These are phyloP conservation scores for Pontederia crassipes DNA, from an alignment of 176 grass and related monocot genomes.

Conservation along the genomic window DNA sequence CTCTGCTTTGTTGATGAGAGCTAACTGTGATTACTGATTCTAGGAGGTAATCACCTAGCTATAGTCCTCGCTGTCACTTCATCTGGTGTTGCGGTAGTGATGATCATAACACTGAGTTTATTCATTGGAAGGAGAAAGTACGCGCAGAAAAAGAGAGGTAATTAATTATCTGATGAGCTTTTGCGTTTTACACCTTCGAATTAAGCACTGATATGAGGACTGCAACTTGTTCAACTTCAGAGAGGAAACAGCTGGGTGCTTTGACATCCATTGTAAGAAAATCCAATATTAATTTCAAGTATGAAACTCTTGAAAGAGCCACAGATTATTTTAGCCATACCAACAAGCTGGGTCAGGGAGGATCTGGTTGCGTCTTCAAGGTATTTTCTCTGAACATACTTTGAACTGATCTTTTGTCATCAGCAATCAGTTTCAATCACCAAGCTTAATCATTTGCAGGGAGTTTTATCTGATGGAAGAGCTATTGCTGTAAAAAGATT, in stretches of 20 bases:
- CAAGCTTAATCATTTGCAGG: not conserved
- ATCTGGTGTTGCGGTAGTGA: not conserved
- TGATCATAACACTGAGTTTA: not conserved
- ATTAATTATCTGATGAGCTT: not conserved
- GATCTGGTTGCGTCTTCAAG: slow-evolving; percentile 18
- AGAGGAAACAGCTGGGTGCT: slow-evolving; percentile 13
- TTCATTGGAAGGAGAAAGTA: slow-evolving; percentile 3
- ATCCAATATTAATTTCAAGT: slow-evolving; percentile 14
- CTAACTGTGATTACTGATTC: not conserved
- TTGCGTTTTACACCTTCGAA: not conserved
- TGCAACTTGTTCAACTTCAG: slow-evolving; percentile 1
- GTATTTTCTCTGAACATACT: not conserved
- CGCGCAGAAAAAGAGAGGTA: slow-evolving; percentile 5
- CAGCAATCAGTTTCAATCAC: not conserved
- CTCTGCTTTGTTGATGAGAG: not conserved
- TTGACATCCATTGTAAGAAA: slow-evolving; percentile 1
- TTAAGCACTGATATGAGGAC: not conserved
- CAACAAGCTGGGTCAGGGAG: slow-evolving; percentile 17
- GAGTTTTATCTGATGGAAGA: slow-evolving; percentile 7
- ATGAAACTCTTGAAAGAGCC: slow-evolving; percentile 11
- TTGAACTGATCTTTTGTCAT: not conserved
- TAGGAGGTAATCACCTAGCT: not conserved
- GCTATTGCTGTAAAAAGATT: slow-evolving; percentile 14
- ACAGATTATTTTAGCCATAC: slow-evolving; percentile 11
- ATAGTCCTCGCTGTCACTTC: not conserved